Conservation (phyloP, 139 green algal genomes). For the Tetradesmus lagerheimii region DNA sequence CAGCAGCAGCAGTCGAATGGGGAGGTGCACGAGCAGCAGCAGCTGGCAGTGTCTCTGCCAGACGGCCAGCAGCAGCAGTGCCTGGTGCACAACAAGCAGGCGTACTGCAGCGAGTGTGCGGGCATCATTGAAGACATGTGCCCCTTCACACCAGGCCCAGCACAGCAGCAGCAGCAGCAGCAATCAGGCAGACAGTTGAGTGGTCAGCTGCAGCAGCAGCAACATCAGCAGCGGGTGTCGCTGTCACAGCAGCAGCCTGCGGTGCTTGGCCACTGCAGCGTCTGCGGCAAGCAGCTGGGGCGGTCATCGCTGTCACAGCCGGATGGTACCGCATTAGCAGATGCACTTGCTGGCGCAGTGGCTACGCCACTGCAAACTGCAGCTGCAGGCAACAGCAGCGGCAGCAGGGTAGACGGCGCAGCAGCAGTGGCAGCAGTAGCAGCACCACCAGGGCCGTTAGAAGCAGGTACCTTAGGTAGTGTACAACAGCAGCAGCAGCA, state of each 20-base stretch:
- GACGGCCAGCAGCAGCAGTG: background rate
- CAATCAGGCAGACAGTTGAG: background rate
- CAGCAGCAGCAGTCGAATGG: background rate
- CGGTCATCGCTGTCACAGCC: background rate
- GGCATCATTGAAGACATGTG: constrained; percentile 52
- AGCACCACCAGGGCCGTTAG: background rate
- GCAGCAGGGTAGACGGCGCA: background rate
- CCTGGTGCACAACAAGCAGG: constrained; percentile 33
- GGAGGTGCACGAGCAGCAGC: background rate
- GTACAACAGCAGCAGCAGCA: constrained; percentile 35
- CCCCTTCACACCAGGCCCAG: constrained; percentile 24
- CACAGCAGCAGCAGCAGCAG: constrained; percentile 22
- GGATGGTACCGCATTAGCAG: background rate
- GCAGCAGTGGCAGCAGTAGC: background rate
- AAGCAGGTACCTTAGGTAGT: background rate
- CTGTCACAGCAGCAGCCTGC: constrained; percentile 19
- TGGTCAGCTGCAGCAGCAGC: constrained; percentile 34
- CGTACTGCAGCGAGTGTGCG: constrained; percentile 44
- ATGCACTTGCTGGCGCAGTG: background rate
- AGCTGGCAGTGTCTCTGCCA: background rate
- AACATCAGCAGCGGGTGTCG: background rate
- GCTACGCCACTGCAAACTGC: background rate
- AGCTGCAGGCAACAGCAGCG: background rate
- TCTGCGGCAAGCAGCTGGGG: constrained; percentile 29
- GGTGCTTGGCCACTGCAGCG: background rate